phyloP scores from a whole-genome alignment of 306 rosid species.

The Pueraria montana region DNA sequence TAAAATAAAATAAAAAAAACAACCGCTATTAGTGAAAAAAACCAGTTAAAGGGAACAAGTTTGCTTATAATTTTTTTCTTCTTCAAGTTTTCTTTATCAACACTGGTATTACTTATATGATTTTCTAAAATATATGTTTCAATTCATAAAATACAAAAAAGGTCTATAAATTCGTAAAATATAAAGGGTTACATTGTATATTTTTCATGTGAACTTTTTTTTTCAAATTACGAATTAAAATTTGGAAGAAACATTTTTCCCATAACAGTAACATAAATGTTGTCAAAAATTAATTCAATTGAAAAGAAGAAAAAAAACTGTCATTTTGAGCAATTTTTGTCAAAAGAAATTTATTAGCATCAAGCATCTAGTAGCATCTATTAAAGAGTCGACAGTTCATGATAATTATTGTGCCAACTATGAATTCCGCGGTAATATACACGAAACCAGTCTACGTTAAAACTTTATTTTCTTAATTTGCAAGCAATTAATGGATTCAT shows the following conservation, averaged over 20 bases:
- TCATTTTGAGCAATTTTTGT: neutral
- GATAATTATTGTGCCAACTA: conserved; percentile 26
- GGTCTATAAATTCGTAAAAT: neutral
- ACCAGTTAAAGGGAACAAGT: neutral
- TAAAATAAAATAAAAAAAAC: neutral
- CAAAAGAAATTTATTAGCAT: neutral
- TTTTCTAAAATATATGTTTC: neutral
- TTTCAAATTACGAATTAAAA: neutral
- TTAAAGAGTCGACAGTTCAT: neutral
- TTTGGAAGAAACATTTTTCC: neutral
- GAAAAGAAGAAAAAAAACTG: neutral
- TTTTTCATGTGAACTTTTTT: neutral
- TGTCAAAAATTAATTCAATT: too few species aligned
- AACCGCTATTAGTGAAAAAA: neutral
- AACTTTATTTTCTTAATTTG: neutral
- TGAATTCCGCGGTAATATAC: neutral
- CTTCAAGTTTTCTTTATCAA: neutral
- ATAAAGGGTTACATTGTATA: neutral
- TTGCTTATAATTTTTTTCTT: neutral
- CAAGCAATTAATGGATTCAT: neutral
- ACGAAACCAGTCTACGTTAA: neutral
- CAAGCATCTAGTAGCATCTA: neutral
- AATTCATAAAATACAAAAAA: neutral
- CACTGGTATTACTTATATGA: neutral
- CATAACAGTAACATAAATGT: too few species aligned